Percentiles rank a stretch among this genome's conserved stretches.
These are phyloP conservation scores for Cladobotryum mycophilum DNA, from an alignment of 2,329 filamentous ascomycete genomes.

Conservation along the genomic window DNA sequence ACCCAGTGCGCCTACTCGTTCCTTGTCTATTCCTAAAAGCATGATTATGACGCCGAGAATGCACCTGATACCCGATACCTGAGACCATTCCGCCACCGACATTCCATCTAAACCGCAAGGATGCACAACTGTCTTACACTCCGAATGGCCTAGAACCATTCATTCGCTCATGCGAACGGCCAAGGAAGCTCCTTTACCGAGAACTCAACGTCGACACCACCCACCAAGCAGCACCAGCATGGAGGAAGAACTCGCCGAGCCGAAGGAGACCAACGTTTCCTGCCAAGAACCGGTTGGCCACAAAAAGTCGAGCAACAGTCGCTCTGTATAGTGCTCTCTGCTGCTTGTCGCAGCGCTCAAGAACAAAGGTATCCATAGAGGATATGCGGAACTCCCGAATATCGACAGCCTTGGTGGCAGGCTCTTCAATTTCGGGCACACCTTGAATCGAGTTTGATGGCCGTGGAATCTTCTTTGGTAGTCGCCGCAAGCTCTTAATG, in stretches of 20 bases:
- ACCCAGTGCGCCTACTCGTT: too few species aligned
- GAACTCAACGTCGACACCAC: conserved; percentile 12
- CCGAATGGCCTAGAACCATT: too few species aligned
- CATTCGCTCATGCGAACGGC: neutral
- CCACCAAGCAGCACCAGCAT: conserved; percentile 28
- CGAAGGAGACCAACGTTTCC: conserved; percentile 27
- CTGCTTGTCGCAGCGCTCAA: conserved; percentile 24
- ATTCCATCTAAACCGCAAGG: too few species aligned
- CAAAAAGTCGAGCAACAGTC: conserved; percentile 35
- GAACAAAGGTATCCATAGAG: conserved; percentile 45
- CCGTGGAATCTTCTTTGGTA: conserved; percentile 35
- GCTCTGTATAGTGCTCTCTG: conserved; percentile 30
- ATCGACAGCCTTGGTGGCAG: conserved; percentile 24
- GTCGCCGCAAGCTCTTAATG: conserved; percentile 38
- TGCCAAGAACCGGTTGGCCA: conserved; percentile 36
- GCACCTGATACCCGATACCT: too few species aligned
- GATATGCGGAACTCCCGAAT: conserved; percentile 44
- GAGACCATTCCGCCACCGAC: too few species aligned
- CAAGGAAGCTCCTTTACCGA: neutral
- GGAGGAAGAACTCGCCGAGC: conserved; percentile 27
- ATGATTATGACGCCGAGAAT: too few species aligned
- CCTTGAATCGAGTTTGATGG: conserved; percentile 34
- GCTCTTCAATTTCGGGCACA: neutral
- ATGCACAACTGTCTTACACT: too few species aligned
- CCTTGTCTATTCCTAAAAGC: too few species aligned